Conservation (phyloP, 208 protist species). For the Kentomonas sorsogonicus region DNA sequence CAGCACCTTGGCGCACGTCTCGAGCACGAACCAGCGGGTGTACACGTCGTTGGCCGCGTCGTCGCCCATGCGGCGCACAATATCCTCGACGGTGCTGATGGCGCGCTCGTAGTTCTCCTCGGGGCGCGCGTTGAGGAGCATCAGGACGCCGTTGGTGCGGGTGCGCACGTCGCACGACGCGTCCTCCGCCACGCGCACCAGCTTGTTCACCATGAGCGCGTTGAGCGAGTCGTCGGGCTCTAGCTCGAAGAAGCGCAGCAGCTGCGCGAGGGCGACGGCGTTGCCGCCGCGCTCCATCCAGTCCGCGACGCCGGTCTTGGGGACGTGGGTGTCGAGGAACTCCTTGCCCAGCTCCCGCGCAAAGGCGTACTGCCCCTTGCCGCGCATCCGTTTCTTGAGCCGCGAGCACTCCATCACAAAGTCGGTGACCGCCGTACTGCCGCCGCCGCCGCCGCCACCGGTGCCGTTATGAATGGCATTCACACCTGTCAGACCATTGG, state of each 20-base stretch:
- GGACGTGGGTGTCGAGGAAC: conserved; percentile 80
- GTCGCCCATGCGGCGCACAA: conserved; percentile 21
- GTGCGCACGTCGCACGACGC: conserved; percentile 1
- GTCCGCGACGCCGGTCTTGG: conserved; percentile 34
- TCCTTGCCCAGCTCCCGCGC: conserved; percentile 61
- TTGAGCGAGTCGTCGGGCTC: conserved; percentile 53
- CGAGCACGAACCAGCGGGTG: conserved; percentile 22
- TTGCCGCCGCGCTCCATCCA: conserved; percentile 77
- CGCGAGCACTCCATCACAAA: conserved; percentile 42
- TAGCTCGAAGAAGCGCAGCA: conserved; percentile 74
- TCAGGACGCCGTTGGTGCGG: conserved; percentile 35
- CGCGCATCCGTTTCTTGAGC: conserved; percentile 61
- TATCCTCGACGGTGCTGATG: conserved; percentile 43
- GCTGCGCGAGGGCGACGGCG: conserved; percentile 63
- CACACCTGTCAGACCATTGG: no score
- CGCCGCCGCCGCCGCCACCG: no score
- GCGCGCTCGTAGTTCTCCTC: conserved; percentile 77
- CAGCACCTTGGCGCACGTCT: conserved; percentile 56
- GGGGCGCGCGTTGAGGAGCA: conserved; percentile 27
- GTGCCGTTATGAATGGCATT: no score
- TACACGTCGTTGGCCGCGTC: not conserved
- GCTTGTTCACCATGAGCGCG: conserved; percentile 54
- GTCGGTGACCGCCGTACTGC: no score
- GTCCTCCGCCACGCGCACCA: conserved; percentile 58
- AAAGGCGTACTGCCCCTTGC: conserved; percentile 54